phyloP scores from a whole-genome alignment of 345 rosid genomes.

The Citrus sp. region DNA sequence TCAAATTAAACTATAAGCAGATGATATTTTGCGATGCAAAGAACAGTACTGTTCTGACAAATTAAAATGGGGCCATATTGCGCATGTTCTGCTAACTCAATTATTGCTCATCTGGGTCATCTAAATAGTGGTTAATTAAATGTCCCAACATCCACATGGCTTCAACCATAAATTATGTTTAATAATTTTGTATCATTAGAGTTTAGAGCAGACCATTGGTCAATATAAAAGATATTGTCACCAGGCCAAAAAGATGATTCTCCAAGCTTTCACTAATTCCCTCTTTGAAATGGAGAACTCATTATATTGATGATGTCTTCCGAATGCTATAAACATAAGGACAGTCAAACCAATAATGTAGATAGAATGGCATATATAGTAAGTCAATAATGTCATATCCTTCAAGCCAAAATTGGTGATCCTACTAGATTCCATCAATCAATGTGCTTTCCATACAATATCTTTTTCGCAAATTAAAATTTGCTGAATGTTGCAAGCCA shows the following conservation, averaged over 20 bases:
- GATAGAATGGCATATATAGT: not conserved
- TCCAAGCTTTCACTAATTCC: not conserved
- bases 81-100: not conserved
- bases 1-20: too few relatives aligned
- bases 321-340: not conserved
- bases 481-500: not conserved
- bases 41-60: not conserved
- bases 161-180: not conserved
- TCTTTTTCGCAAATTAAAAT: not conserved
- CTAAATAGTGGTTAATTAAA: not conserved
- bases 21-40: not conserved
- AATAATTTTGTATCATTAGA: not conserved
- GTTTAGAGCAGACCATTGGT: not conserved
- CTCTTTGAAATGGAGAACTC: not conserved
- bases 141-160: not conserved
- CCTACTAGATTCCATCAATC: not conserved
- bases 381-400: not conserved
- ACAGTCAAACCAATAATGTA: conserved; percentile 10
- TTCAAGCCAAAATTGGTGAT: not conserved
- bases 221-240: not conserved
- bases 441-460: not conserved
- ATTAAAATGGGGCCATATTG: not conserved
- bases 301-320: not conserved
- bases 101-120: not conserved
- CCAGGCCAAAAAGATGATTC: not conserved